Evolutionary conservation across 306 rosid species (phyloP).

Genomic region (Vigna reflexopilosa): DNA sequence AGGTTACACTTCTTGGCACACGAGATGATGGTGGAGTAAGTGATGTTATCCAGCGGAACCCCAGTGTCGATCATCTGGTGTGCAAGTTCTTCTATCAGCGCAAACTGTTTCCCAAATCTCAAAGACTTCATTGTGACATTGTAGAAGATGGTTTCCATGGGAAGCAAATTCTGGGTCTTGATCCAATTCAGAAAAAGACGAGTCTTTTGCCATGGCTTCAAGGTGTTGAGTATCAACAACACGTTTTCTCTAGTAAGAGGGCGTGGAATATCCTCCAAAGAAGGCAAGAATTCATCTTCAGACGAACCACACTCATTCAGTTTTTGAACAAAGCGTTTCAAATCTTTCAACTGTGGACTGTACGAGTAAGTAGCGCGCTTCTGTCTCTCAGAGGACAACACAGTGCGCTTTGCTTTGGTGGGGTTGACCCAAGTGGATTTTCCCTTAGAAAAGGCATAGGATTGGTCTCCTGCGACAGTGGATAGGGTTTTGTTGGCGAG

Average conservation of each 20-base stretch:
- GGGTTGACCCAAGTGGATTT: conserved; percentile 95
- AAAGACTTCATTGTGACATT: conserved; percentile 95
- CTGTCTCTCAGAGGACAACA: conserved; percentile 71
- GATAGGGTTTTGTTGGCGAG: conserved; percentile 68
- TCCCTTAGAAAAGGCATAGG: conserved; percentile 66
- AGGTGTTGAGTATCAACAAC: conserved; percentile 77
- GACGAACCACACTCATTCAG: conserved; percentile 63
- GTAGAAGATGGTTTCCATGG: conserved; percentile 91
- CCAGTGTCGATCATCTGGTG: conserved; percentile 74
- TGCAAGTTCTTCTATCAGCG: conserved; percentile 81
- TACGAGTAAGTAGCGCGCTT: conserved; percentile 62
- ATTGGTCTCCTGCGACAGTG: conserved; percentile 40
- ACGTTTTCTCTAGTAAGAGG: conserved; percentile 72
- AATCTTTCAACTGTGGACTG: conserved; percentile 70
- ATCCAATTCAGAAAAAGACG: conserved; percentile 77
- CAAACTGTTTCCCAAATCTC: conserved; percentile 91
- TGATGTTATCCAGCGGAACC: conserved; percentile 76
- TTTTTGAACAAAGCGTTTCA: conserved; percentile 63
- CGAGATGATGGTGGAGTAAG: conserved; percentile 85
- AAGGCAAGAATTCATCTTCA: conserved; percentile 61
- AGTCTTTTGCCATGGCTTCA: conserved; percentile 91
- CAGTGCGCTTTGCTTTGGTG: conserved; percentile 72
- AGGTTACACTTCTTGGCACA: conserved; percentile 79
- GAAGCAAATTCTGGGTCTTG: conserved; percentile 67
- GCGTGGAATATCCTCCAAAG: conserved; percentile 68